phyloP scores from a whole-genome alignment of 768 basidiomycete species.

The Amanita exitialis region DNA sequence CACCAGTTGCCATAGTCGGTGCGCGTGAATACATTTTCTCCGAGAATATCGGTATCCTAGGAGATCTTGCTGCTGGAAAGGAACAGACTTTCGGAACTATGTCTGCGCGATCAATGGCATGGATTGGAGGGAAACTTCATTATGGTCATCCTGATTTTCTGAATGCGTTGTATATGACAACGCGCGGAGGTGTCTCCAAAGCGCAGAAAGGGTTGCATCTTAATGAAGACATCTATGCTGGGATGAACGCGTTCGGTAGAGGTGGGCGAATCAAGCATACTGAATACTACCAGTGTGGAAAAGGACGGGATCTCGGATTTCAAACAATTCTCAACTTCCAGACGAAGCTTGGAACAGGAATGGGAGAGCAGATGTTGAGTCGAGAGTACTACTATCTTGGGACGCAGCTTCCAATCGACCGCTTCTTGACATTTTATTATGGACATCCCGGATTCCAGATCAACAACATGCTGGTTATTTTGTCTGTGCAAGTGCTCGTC shows the following conservation, averaged over 20 bases:
- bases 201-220: conserved; percentile 99
- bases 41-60: conserved; percentile 98
- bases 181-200: conserved; percentile 96
- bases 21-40: conserved; percentile 99
- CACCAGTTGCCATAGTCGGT: conserved; percentile 95
- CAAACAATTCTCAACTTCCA: conserved; percentile 99
- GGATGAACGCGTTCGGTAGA: conserved; percentile 96
- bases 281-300: conserved; percentile 98
- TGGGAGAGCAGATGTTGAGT: conserved; percentile 99
- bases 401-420: conserved; percentile 94
- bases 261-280: conserved; percentile 98
- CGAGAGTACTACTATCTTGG: conserved; percentile 98
- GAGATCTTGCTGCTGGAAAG: conserved; percentile 97
- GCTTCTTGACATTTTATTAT: conserved; percentile 99
- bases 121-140: conserved; percentile 97
- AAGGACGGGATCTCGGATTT: conserved; percentile 97
- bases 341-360: conserved; percentile 99
- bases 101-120: conserved; percentile 89
- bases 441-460: conserved; percentile 99
- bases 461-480: conserved; percentile 98
- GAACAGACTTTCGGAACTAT: conserved; percentile 99
- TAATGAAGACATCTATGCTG: conserved; percentile 99
- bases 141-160: conserved; percentile 99
- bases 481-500: conserved; percentile 94
- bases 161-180: conserved; percentile 95